Evolutionary conservation across 129 eudicot species (phyloP).

Genomic region (sunflower (Helianthus annuus)): HanXRQr2.0-SUNRISE NC_035443.2:108628617-108629116

Average conservation of each 20-base stretch:
- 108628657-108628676: no score
- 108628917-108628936: conserved; percentile 45
- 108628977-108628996: conserved; percentile 15
- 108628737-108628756: neutral
- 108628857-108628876: conserved; percentile 40
- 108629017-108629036: neutral
- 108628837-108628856: conserved; percentile 24
- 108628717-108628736: no score
- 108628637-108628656: no score
- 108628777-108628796: conserved; percentile 69
- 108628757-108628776: conserved; percentile 43
- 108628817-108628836: conserved; percentile 28
- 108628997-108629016: neutral
- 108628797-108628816: conserved; percentile 43
- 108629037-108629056: no score
- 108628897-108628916: conserved; percentile 70
- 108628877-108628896: conserved; percentile 58
- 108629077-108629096: no score
- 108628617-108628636: no score
- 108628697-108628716: neutral
- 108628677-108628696: conserved; percentile 26
- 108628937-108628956: conserved; percentile 48
- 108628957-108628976: neutral
- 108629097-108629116: no score
- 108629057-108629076: no score